A percentile compares a stretch with the other conserved stretches of the same genome.
phyloP scores from a whole-genome alignment of 2,329 filamentous ascomycete genomes.

The Sarocladiaceae sp. region DNA sequence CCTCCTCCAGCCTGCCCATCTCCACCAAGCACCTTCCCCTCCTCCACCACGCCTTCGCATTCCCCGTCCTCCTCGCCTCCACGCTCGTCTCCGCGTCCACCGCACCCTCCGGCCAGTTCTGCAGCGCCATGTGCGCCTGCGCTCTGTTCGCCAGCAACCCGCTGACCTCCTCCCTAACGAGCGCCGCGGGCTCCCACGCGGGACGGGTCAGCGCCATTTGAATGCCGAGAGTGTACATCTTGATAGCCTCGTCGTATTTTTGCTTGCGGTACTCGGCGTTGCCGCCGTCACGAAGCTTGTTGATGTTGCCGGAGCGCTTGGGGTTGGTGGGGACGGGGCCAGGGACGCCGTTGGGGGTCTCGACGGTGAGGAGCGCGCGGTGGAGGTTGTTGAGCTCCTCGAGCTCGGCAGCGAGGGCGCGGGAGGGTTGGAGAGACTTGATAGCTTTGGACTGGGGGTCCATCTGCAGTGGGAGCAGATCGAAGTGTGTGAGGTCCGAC shows the following conservation, averaged over 20 bases:
- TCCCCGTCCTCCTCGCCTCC: constrained; percentile 78
- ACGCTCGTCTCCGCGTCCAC: constrained; percentile 84
- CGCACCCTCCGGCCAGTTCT: constrained; percentile 78
- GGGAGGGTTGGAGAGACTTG: constrained; percentile 37
- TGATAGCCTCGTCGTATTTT: constrained; percentile 67
- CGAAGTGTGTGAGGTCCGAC: constrained; percentile 67
- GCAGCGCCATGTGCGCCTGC: constrained; percentile 79
- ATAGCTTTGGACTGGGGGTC: constrained; percentile 78
- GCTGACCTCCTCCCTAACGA: constrained; percentile 79
- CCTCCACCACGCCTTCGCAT: constrained; percentile 93
- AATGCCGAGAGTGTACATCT: constrained; percentile 77
- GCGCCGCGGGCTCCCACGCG: constrained; percentile 76
- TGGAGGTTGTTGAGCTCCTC: constrained; percentile 72
- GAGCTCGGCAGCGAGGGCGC: constrained; percentile 58
- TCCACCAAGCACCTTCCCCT: constrained; percentile 78
- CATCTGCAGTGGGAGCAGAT: constrained; percentile 72
- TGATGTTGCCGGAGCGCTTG: constrained; percentile 80
- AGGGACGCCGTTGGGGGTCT: constrained; percentile 50
- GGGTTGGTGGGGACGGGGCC: constrained; percentile 83
- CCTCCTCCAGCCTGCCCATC: constrained; percentile 85
- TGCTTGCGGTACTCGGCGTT: constrained; percentile 78
- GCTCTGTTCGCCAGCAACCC: constrained; percentile 79
- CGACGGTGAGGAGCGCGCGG: constrained; percentile 56
- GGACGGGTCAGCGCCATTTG: constrained; percentile 82
- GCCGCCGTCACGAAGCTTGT: constrained; percentile 83